Evolutionary conservation across 2,329 filamentous ascomycete genomes (phyloP).

Genomic region (Ceratocystis harringtonii): DNA sequence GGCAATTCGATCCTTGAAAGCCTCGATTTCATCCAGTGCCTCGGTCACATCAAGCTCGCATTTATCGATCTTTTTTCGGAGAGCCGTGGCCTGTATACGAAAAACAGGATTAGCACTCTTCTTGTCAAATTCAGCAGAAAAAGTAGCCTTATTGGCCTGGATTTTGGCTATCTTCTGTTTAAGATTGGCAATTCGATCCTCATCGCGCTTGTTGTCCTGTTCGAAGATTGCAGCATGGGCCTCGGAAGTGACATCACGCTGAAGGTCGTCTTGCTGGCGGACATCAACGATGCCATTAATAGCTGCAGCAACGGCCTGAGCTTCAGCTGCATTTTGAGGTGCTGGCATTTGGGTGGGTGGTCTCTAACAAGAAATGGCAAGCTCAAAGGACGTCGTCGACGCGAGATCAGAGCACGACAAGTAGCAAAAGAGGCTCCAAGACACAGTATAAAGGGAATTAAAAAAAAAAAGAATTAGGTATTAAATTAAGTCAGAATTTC

Average conservation of each 20-base stretch:
- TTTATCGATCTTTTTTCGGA: slow-evolving; percentile 37
- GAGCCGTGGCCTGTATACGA: slow-evolving; percentile 34
- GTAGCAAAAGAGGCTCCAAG: background rate
- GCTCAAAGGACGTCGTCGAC: no score
- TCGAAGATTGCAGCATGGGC: slow-evolving; percentile 45
- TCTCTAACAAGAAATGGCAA: background rate
- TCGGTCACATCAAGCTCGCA: slow-evolving; percentile 51
- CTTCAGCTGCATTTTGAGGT: background rate
- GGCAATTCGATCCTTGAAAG: slow-evolving; percentile 70
- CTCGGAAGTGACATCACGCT: slow-evolving; percentile 62
- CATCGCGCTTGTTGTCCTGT: slow-evolving; percentile 47
- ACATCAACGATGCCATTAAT: slow-evolving; percentile 30
- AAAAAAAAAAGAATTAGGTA: background rate
- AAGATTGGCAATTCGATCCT: slow-evolving; percentile 46
- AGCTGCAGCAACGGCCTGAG: slow-evolving; percentile 24
- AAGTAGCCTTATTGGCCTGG: slow-evolving; percentile 39
- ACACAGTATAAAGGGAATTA: background rate
- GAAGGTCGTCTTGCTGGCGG: slow-evolving; percentile 76
- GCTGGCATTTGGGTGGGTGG: background rate
- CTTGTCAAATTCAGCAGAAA: slow-evolving; percentile 31
- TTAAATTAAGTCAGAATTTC: background rate
- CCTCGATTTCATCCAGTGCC: slow-evolving; percentile 56
- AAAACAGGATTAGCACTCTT: slow-evolving; percentile 23
- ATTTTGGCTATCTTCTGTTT: slow-evolving; percentile 41
- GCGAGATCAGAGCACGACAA: background rate